Base-by-base conservation (phyloP, 345 rosid genomes). In the Isatis tinctoria region DNA sequence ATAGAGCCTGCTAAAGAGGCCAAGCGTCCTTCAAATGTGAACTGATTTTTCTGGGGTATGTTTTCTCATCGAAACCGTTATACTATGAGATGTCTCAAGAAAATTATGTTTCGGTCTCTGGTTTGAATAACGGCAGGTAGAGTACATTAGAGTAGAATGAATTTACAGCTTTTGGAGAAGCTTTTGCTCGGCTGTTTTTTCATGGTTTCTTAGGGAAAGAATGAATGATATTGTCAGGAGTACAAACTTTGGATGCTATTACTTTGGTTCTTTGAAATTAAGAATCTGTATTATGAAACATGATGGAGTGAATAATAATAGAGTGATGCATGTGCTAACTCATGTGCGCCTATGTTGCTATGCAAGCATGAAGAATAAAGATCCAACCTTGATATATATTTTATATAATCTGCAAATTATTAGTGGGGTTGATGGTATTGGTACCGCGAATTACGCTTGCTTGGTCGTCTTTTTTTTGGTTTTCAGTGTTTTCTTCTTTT, bases 21-120 rank as follows among this genome's bases (percentile, higher is more conserved):
- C 32, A 90, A 87, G 85, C 81, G 39, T 52, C 67, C 81, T 62
- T 61, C 69, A 70, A 76, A 86, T 83, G 76, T 83, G 85, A 91
- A 77, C 53, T 76, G 69, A 65, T 74, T 58, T 41, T 67, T 37
- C 30, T 0, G 61, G 9, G 59, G 68, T 70, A 65, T 62, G 70
- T 56, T 69, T 45, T 36, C 75, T 64, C 20, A 39, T 64, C 30
- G 28, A 63, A 27, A 18, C 66, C 53, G 40, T 51, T 12, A 51
- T 4, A 27, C 20, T 60, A 39, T 13, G 57, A 60, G 74, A 61
- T 61, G 63, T 53, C 4, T 68, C 49, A 41, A 51, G 57, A 36
- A 41, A 39, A 10, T 56, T 63, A 45, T 76, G 44, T 69, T 69
- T 54, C 40, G 44, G 60, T 45, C 75, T 63, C 12, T 62, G 44